Evolutionary conservation across 2,329 filamentous ascomycete genomes (phyloP).

Genomic region (Talaromyces sp.): DNA sequence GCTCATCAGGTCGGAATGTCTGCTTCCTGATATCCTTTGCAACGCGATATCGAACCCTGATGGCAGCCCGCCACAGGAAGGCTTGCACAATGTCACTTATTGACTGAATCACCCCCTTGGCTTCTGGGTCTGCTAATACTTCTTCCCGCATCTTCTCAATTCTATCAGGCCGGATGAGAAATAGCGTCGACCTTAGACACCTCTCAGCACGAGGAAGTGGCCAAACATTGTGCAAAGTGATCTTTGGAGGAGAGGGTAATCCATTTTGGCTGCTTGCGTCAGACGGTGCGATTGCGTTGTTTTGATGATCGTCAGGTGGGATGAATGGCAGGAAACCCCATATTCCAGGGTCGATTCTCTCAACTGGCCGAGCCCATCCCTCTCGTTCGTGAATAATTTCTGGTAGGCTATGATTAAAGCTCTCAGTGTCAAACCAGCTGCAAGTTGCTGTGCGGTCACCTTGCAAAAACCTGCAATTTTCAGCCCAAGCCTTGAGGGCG

Average conservation of each 20-base stretch:
- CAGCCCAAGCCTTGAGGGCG: slow-evolving; percentile 12
- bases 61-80: slow-evolving; percentile 12
- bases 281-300: too few relatives aligned
- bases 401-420: slow-evolving; percentile 14
- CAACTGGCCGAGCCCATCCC: neutral
- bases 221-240: slow-evolving; percentile 11
- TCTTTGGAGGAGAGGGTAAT: neutral
- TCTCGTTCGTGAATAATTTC: slow-evolving; percentile 12
- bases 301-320: neutral
- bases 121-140: neutral
- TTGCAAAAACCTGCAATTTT: slow-evolving; percentile 14
- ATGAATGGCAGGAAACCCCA: slow-evolving; percentile 12
- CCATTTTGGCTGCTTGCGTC: neutral
- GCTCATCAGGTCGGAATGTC: slow-evolving; percentile 4
- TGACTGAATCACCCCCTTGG: slow-evolving; percentile 1
- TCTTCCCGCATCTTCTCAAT: slow-evolving; percentile 12
- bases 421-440: slow-evolving; percentile 10
- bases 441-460: slow-evolving; percentile 10
- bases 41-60: slow-evolving; percentile 11
- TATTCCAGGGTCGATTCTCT: slow-evolving; percentile 6
- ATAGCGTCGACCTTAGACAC: slow-evolving; percentile 4
- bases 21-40: slow-evolving; percentile 14
- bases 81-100: slow-evolving; percentile 17
- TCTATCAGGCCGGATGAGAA: neutral
- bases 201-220: slow-evolving; percentile 9